Evolutionary conservation across 441 rosid genomes (phyloP).

Genomic region (Pelargonium fulgidum): DNA sequence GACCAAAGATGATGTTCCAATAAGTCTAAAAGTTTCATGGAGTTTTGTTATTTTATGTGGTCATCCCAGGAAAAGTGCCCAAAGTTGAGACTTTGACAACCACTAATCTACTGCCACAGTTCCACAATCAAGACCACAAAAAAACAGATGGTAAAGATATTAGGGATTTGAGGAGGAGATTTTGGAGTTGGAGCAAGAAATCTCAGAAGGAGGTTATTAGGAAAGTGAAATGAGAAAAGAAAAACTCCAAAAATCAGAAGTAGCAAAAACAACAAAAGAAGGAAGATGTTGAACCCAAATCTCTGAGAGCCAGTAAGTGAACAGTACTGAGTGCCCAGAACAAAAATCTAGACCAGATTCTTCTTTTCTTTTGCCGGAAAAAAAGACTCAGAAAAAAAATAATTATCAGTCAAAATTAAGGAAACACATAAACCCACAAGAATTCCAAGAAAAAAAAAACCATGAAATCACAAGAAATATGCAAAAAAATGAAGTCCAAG

Average conservation of each 20-base stretch:
- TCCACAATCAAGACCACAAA: conserved; percentile 26
- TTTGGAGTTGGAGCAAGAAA: background rate
- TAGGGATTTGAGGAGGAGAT: conserved; percentile 17
- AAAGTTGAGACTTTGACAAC: conserved; percentile 20
- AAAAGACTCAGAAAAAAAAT: background rate
- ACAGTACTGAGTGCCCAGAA: background rate
- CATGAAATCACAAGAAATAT: background rate
- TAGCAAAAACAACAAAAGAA: background rate
- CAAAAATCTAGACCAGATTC: background rate
- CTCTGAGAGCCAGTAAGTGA: background rate
- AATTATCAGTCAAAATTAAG: background rate
- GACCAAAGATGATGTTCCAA: conserved; percentile 18
- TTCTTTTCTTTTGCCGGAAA: conserved; percentile 1
- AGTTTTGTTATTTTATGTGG: conserved; percentile 64
- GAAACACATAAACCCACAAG: background rate
- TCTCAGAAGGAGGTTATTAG: conserved; percentile 10
- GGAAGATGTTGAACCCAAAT: too few species aligned
- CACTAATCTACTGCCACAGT: conserved; percentile 12
- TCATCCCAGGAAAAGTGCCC: conserved; percentile 22
- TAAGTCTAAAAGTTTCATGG: conserved; percentile 19
- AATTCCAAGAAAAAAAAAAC: background rate
- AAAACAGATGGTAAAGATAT: conserved; percentile 16
- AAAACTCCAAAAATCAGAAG: background rate
- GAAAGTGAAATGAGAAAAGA: background rate
- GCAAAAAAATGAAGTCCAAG: background rate